phyloP scores from a whole-genome alignment of 805 yeast genomes.

The Dipodascus albidus region DNA sequence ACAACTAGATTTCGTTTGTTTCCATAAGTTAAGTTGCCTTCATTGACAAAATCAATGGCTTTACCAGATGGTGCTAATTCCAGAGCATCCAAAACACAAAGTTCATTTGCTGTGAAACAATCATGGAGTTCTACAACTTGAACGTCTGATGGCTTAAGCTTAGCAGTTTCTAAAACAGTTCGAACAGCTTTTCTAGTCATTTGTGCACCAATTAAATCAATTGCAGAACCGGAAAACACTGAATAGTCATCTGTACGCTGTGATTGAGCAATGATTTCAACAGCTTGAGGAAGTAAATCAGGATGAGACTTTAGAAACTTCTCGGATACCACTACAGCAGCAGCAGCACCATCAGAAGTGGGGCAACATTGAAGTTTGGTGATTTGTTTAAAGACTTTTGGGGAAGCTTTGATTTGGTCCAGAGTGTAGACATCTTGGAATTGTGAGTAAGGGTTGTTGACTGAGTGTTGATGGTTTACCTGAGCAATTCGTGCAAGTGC shows the following conservation, averaged over 20 bases:
- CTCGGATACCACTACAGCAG: slow-evolving; percentile 17
- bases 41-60: slow-evolving; percentile 15
- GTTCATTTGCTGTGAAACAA: slow-evolving; percentile 20
- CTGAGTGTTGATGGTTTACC: slow-evolving; percentile 17
- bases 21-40: slow-evolving; percentile 17
- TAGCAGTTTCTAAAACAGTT: slow-evolving; percentile 11
- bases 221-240: slow-evolving; percentile 13
- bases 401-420: slow-evolving; percentile 17
- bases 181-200: slow-evolving; percentile 17
- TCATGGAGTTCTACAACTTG: slow-evolving; percentile 20
- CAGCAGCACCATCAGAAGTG: slow-evolving; percentile 20
- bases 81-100: slow-evolving; percentile 16
- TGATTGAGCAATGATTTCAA: slow-evolving; percentile 17
- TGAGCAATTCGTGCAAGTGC: slow-evolving; percentile 15
- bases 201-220: slow-evolving; percentile 16
- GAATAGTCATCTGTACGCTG: slow-evolving; percentile 15
- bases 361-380: slow-evolving; percentile 20
- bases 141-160: slow-evolving; percentile 14
- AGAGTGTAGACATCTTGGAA: slow-evolving; percentile 16
- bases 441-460: slow-evolving; percentile 18
- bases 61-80: slow-evolving; percentile 16
- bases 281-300: slow-evolving; percentile 14
- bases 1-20: slow-evolving; percentile 14
- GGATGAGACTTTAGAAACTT: slow-evolving; percentile 15
- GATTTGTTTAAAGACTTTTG: slow-evolving; percentile 13